Evolutionary conservation across 164 flowering plant genomes (phyloP), one percentile per base, ranked within the genome.

Genomic region (Brasenia schreberi): DNA sequence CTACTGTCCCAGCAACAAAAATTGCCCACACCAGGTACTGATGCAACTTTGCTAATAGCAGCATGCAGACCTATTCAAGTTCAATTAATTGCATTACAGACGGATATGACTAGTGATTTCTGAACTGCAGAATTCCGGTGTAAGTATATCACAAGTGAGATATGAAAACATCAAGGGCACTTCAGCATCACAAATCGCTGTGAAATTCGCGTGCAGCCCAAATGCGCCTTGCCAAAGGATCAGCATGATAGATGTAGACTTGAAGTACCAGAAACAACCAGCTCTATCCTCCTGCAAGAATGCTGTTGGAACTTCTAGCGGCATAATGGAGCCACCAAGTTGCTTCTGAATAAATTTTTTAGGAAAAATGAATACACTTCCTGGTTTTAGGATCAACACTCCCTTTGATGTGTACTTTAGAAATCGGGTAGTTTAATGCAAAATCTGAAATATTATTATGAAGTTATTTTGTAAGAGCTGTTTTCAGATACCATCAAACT

Each of bases 11-110:
- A 14, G 9, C 63, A 19, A 65, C 39, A 6, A 44, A 61, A 68
- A 64, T 5, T 77, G 80, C 77, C 77, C 76, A 14, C 63, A 43
- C 43, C 75, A 77, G 80, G 80, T 74, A 64, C 42, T 33, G 39
- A 33, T 33, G 39, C 39, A 33, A 33, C 39, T 33, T 33, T 33
- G 3, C 39, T 33, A 1, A 33, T 33, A 33, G 39, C 39, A 33
- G 3, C 3, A 33, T 33, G 39, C 39, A 33, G 39, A 33, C 39
- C 4, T 33, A 33, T 33, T 33, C 39, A 33, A 33, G 39, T 33
- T 33, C 39, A 33, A 33, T 33, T 2, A 33, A 33, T 33, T 33
- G 39, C 39, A 33, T 33, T 33, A 33, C 39, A 33, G 4, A 33
- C 39, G 3, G 27, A 33, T 33, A 33, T 33, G 39, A 33, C 39